These are phyloP conservation scores for Eleusine coracana DNA, from an alignment of 176 grass and related monocot species.

Conservation along the genomic window DNA sequence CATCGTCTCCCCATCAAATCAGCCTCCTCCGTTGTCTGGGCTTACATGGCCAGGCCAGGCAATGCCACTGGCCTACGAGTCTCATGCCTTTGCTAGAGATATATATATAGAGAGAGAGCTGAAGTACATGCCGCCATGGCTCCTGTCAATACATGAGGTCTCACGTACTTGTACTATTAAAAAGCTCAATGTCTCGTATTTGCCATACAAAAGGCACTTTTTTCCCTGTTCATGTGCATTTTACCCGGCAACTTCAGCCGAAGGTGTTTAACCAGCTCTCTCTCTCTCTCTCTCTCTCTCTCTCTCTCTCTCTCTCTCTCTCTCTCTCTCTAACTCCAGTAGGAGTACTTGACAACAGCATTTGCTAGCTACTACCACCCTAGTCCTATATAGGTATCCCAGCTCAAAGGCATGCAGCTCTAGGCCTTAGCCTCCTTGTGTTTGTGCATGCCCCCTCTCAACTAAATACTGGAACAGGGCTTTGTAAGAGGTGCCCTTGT, in stretches of 20 bases:
- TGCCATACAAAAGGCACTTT: slow-evolving; percentile 29
- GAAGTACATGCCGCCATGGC: background rate
- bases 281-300: slow-evolving; percentile 19
- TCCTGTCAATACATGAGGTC: slow-evolving; percentile 12
- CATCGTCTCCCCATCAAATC: background rate
- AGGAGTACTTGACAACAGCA: slow-evolving; percentile 52
- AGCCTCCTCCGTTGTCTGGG: slow-evolving; percentile 27
- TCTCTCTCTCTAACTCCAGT: no score
- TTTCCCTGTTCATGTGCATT: background rate
- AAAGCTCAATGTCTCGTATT: slow-evolving; percentile 30
- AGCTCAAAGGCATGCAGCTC: slow-evolving; percentile 50
- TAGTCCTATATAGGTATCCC: slow-evolving; percentile 14
- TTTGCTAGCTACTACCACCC: slow-evolving; percentile 33
- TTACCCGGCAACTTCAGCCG: background rate
- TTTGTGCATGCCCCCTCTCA: slow-evolving; percentile 63
- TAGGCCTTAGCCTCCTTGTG: slow-evolving; percentile 47
- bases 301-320: no score
- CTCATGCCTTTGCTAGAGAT: slow-evolving; percentile 6
- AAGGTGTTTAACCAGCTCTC: background rate
- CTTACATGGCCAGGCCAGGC: slow-evolving; percentile 32
- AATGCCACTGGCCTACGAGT: slow-evolving; percentile 5
- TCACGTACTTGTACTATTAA: slow-evolving; percentile 15
- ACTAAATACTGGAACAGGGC: slow-evolving; percentile 70
- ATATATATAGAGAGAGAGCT: background rate
- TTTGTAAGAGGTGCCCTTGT: slow-evolving; percentile 95